Percentiles rank a stretch among this genome's conserved stretches.
These are phyloP conservation scores for Astrothelium subdiscretum DNA, from an alignment of 495 filamentous ascomycete genomes.

Conservation along the genomic window DNA sequence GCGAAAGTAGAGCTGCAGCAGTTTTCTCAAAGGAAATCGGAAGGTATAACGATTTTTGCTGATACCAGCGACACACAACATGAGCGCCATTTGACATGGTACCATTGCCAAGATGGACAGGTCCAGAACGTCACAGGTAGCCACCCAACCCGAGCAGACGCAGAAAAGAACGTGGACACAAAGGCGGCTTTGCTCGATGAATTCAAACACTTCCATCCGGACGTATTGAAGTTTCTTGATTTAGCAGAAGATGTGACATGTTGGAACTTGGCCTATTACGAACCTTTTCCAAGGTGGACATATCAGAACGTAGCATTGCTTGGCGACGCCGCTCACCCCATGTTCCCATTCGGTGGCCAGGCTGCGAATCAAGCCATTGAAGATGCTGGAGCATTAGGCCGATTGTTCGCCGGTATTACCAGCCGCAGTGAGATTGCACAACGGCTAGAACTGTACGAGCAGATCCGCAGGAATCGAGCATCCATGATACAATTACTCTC, in stretches of 20 bases:
- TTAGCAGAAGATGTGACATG: background rate
- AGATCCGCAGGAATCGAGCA: background rate
- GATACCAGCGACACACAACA: background rate
- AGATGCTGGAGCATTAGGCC: conserved; percentile 16
- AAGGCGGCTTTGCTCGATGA: background rate
- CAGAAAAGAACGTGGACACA: background rate
- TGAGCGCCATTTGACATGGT: background rate
- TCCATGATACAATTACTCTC: background rate
- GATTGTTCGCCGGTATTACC: conserved; percentile 1
- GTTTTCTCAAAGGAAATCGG: background rate
- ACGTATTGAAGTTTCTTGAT: background rate
- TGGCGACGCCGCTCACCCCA: conserved; percentile 26
- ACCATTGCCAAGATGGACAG: background rate
- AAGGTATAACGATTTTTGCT: background rate
- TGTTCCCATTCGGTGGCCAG: conserved; percentile 25
- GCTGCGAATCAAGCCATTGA: conserved; percentile 24
- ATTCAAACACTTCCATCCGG: background rate
- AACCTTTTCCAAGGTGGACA: conserved; percentile 5
- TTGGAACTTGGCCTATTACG: conserved; percentile 11
- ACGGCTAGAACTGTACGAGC: background rate
- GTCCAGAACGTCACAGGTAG: background rate
- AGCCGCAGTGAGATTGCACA: background rate
- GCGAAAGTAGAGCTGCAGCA: background rate
- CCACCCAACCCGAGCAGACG: background rate
- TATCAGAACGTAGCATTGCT: conserved; percentile 11